Evolutionary conservation across 257 asterid genomes (phyloP).

Genomic region (Solanum dulcamara): DNA sequence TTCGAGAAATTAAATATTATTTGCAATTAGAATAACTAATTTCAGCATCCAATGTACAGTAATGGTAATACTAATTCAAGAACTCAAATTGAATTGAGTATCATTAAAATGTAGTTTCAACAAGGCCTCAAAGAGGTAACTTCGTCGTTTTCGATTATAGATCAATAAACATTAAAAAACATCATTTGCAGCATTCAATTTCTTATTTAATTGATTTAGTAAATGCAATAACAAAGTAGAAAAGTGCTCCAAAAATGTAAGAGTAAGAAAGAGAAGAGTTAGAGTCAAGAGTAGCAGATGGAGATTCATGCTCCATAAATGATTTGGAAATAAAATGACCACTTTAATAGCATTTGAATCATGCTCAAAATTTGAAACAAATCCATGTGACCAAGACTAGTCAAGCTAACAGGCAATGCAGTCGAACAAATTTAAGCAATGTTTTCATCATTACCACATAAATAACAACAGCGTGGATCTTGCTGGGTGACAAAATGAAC

Average conservation of each 20-base stretch:
- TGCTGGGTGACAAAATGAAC: neutral
- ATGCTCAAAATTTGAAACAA: neutral
- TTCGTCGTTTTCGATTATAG: neutral
- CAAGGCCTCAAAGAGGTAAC: too few species aligned
- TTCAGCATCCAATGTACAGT: neutral
- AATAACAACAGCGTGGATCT: neutral
- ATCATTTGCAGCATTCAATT: neutral
- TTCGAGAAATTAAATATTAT: neutral
- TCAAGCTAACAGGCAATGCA: neutral
- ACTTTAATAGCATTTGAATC: neutral
- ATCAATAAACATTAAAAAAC: neutral
- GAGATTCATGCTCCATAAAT: too few species aligned
- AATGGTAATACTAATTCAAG: neutral
- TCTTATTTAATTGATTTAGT: neutral
- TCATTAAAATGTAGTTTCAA: too few species aligned
- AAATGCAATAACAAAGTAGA: neutral
- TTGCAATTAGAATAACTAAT: neutral
- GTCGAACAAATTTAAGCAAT: neutral
- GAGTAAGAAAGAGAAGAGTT: too few species aligned
- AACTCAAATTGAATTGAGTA: neutral
- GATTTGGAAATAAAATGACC: neutral
- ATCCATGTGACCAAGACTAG: neutral
- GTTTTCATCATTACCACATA: neutral
- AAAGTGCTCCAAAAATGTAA: too few species aligned
- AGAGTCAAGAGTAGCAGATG: too few species aligned